phyloP scores from a whole-genome alignment of 2,329 filamentous ascomycete genomes.

The Cucurbitaria berberidis region DNA sequence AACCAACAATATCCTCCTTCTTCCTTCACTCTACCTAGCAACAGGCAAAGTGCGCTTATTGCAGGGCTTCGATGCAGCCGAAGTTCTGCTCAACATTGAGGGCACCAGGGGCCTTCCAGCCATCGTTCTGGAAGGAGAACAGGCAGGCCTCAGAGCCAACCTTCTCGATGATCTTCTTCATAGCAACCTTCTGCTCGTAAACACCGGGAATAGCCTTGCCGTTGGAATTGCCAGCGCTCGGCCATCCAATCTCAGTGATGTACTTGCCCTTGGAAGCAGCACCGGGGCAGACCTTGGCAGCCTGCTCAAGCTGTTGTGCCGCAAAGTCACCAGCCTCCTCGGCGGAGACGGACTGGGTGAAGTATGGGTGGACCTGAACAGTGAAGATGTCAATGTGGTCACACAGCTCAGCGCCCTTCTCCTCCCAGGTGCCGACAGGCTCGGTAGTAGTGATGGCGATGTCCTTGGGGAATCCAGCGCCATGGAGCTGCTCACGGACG shows the following conservation, averaged over 20 bases:
- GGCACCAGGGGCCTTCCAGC: conserved; percentile 76
- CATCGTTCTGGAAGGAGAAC: conserved; percentile 81
- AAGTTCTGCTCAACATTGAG: conserved; percentile 82
- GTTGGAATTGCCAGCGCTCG: conserved; percentile 71
- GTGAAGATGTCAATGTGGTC: conserved; percentile 75
- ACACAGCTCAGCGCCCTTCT: conserved; percentile 69
- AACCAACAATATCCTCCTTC: background rate
- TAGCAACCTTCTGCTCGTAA: conserved; percentile 72
- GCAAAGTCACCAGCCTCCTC: conserved; percentile 77
- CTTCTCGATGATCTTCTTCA: conserved; percentile 70
- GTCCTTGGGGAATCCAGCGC: conserved; percentile 72
- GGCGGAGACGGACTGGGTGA: conserved; percentile 74
- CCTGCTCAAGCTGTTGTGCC: conserved; percentile 71
- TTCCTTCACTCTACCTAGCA: background rate
- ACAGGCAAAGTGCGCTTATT: conserved; percentile 5
- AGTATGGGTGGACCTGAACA: conserved; percentile 93
- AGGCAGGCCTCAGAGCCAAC: conserved; percentile 75
- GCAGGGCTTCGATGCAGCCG: conserved; percentile 66
- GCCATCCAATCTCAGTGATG: conserved; percentile 94
- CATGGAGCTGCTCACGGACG: conserved; percentile 67
- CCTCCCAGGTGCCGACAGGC: conserved; percentile 77
- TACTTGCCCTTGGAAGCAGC: conserved; percentile 66
- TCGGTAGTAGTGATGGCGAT: conserved; percentile 78
- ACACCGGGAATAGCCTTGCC: conserved; percentile 72
- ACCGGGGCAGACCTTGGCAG: conserved; percentile 72